Conservation (phyloP, 495 filamentous ascomycete species). For the Talaromyces nanjingensis region DNA sequence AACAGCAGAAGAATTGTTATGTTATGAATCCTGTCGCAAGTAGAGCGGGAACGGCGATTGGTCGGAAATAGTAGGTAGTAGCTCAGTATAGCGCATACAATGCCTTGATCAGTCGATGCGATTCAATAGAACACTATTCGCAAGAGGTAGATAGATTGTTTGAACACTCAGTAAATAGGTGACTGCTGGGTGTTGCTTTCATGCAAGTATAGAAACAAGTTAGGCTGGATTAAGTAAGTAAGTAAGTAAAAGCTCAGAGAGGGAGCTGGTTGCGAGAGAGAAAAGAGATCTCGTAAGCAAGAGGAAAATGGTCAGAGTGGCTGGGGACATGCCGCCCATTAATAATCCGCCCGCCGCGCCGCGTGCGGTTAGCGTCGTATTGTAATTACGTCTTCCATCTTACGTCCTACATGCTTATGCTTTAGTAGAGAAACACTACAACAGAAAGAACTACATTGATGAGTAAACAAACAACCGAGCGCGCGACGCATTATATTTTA, state of each 20-base stretch:
- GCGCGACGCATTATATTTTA: background rate
- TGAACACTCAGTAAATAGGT: conserved; percentile 5
- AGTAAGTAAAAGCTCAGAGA: background rate
- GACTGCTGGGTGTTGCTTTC: background rate
- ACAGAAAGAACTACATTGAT: background rate
- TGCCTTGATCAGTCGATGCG: background rate
- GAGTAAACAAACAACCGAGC: background rate
- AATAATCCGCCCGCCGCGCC: conserved; percentile 1
- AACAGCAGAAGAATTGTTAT: background rate
- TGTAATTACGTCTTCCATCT: background rate
- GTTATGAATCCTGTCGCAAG: background rate
- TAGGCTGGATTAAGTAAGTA: conserved; percentile 5
- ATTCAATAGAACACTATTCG: background rate
- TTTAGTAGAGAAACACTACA: background rate
- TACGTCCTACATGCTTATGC: background rate
- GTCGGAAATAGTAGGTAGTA: background rate
- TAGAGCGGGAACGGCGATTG: conserved; percentile 4
- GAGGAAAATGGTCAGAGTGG: conserved; percentile 6
- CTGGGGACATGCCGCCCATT: conserved; percentile 10
- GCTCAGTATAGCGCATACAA: background rate
- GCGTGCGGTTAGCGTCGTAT: background rate
- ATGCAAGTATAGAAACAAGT: conserved; percentile 9
- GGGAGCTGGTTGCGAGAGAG: background rate
- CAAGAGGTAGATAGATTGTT: background rate
- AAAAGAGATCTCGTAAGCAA: conserved; percentile 27